Percentiles rank a stretch among this genome's conserved stretches.
Conservation (phyloP, 495 filamentous ascomycete species). For the Aspergillus hancockii region DNA sequence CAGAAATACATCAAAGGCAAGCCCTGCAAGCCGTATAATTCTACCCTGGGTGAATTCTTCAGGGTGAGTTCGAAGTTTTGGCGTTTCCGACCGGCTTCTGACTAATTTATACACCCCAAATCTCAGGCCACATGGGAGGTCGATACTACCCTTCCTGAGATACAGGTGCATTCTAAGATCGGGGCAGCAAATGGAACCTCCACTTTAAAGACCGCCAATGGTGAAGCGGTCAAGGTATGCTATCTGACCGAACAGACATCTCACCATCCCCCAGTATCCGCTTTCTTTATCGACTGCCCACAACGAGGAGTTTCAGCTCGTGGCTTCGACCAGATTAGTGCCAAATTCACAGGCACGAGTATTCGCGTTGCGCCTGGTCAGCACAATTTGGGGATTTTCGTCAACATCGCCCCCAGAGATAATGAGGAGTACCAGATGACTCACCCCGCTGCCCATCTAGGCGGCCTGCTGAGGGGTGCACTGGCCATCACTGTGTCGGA, state of each 20-base stretch:
- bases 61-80: constrained; percentile 55
- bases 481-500: constrained; percentile 87
- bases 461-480: constrained; percentile 80
- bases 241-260: constrained; percentile 98
- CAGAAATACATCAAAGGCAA: constrained; percentile 97
- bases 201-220: constrained; percentile 34
- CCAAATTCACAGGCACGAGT: constrained; percentile 96
- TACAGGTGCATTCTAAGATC: constrained; percentile 39
- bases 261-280: constrained; percentile 95
- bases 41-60: constrained; percentile 96
- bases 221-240: constrained; percentile 72
- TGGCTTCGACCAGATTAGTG: constrained; percentile 93
- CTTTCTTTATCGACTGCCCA: constrained; percentile 91
- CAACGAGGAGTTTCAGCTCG: constrained; percentile 86
- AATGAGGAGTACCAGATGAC: constrained; percentile 93
- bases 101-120: constrained; percentile 14
- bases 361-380: constrained; percentile 87
- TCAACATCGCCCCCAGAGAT: constrained; percentile 75
- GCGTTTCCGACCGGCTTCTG: neutral
- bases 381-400: constrained; percentile 94
- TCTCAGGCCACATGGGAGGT: constrained; percentile 90
- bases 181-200: constrained; percentile 38
- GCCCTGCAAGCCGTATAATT: constrained; percentile 98
- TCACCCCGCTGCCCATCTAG: constrained; percentile 90
- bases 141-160: constrained; percentile 59